Evolutionary conservation across 305 asterid species (phyloP), one percentile per base, ranked within the genome.

Genomic region (Solanum hybrid): DNA sequence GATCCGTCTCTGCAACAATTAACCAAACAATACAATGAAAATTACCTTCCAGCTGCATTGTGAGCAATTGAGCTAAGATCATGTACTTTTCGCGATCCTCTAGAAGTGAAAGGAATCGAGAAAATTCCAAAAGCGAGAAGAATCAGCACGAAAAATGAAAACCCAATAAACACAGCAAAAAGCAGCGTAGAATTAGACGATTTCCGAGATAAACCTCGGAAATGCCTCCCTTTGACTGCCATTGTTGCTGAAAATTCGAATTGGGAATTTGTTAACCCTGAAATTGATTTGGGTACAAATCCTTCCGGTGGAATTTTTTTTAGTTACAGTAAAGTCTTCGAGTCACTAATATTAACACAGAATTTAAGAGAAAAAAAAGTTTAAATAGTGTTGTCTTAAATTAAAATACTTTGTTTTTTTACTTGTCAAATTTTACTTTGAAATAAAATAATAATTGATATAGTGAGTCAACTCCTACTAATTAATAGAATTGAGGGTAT

Each of bases 51-150:
- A 51, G 86, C 28, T 22, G 77, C n/a, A 36, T 89, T 89, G 22
- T 74, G 91, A n/a, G 89, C 89, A 76, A 89, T 89, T 5, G 91
- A 83, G 85, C 76, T 89, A 57, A 89, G 91, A 84, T 89, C 91
- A 24, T 89, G 85, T 5, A 88, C 89, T 40, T 89, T 89, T 61
- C 36, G 89, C 74, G 89, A 84, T 77, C 91, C 91, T 61, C 12
- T 87, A 3, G 89, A 87, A 85, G 75, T 51, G 18, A 78, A 73
- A n/a, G 90, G 90, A 51, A 88, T 78, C 31, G 90, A 88, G 28
- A 88, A 67, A 57, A 88, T 26, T 34, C 90, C 90, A 8, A 88
- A 88, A 57, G 79, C 87, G 29, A 88, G 90, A 82, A 88, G 90
- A 77, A 88, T 88, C 35, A 88, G 69, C 5, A 79, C 90, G 37